These are phyloP conservation scores for Lolium rigidum DNA, from an alignment of 176 grass and related monocot genomes.

Conservation along the genomic window DNA sequence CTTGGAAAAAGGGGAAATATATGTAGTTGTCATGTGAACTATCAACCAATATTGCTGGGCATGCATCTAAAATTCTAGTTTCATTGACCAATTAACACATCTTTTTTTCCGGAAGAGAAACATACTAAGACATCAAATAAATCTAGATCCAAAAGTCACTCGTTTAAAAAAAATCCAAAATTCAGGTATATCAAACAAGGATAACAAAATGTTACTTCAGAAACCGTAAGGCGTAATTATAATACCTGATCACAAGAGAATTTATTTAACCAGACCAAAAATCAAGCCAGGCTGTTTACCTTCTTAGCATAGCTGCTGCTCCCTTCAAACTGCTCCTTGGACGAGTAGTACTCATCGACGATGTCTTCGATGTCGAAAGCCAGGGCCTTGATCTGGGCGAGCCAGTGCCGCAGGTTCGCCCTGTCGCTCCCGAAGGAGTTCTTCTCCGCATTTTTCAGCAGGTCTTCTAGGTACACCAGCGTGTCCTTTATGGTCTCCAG, in stretches of 20 bases:
- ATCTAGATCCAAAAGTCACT: background rate
- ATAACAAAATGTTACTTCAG: too few relatives aligned
- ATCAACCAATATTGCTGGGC: background rate
- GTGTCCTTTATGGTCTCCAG: conserved; percentile 45
- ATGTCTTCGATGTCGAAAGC: conserved; percentile 59
- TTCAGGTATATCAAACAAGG: too few relatives aligned
- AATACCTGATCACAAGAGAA: background rate
- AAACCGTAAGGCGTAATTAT: too few relatives aligned
- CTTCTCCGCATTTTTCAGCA: conserved; percentile 51
- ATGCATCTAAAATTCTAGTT: background rate
- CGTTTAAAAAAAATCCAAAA: too few relatives aligned
- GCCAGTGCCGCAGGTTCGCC: conserved; percentile 45
- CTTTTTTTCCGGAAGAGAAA: background rate
- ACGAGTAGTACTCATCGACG: conserved; percentile 44
- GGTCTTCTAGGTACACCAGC: conserved; percentile 38
- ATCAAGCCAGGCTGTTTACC: background rate
- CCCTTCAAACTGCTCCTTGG: conserved; percentile 44
- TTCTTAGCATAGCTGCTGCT: conserved; percentile 37
- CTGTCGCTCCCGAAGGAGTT: conserved; percentile 50
- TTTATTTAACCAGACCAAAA: background rate
- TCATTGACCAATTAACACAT: background rate
- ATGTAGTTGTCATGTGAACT: background rate
- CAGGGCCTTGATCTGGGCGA: conserved; percentile 52
- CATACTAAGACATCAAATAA: background rate
- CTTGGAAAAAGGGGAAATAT: background rate